These are phyloP conservation scores for Draba incana DNA, from an alignment of 345 rosid species.

Conservation along the genomic window DNA sequence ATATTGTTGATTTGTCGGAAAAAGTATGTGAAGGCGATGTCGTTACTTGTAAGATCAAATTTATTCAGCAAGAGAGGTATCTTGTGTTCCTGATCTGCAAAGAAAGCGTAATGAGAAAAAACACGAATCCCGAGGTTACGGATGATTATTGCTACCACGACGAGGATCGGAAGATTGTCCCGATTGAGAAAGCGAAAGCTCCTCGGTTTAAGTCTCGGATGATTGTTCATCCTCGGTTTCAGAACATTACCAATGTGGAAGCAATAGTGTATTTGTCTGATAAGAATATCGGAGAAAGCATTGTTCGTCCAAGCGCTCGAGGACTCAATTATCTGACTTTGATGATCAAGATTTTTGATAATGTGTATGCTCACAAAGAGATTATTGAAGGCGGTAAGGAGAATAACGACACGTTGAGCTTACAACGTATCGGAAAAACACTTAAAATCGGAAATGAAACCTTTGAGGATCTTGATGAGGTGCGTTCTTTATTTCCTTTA, in stretches of 20 bases:
- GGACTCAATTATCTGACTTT: slow-evolving; percentile 79
- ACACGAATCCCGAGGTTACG: slow-evolving; percentile 29
- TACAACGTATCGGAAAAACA: slow-evolving; percentile 81
- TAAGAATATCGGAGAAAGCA: slow-evolving; percentile 85
- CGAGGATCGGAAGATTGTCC: slow-evolving; percentile 61
- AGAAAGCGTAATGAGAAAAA: slow-evolving; percentile 74
- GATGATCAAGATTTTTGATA: slow-evolving; percentile 71
- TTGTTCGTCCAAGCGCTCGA: slow-evolving; percentile 83
- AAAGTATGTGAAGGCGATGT: slow-evolving; percentile 77
- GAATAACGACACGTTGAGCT: slow-evolving; percentile 59
- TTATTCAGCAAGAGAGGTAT: slow-evolving; percentile 62
- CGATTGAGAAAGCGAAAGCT: slow-evolving; percentile 68
- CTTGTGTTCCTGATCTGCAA: slow-evolving; percentile 62
- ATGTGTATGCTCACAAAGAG: slow-evolving; percentile 85
- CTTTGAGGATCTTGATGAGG: slow-evolving; percentile 95
- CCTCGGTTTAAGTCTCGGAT: slow-evolving; percentile 77
- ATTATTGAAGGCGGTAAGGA: slow-evolving; percentile 81
- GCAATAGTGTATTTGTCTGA: slow-evolving; percentile 76
- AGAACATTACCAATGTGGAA: slow-evolving; percentile 79
- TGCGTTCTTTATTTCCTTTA: slow-evolving; percentile 25
- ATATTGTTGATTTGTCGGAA: slow-evolving; percentile 70
- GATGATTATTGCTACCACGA: slow-evolving; percentile 58
- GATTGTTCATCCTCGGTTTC: slow-evolving; percentile 93
- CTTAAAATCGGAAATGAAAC: slow-evolving; percentile 84
- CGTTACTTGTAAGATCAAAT: slow-evolving; percentile 76